Conservation (phyloP, 2,329 filamentous ascomycete genomes). For the Elsinoe australis region DNA sequence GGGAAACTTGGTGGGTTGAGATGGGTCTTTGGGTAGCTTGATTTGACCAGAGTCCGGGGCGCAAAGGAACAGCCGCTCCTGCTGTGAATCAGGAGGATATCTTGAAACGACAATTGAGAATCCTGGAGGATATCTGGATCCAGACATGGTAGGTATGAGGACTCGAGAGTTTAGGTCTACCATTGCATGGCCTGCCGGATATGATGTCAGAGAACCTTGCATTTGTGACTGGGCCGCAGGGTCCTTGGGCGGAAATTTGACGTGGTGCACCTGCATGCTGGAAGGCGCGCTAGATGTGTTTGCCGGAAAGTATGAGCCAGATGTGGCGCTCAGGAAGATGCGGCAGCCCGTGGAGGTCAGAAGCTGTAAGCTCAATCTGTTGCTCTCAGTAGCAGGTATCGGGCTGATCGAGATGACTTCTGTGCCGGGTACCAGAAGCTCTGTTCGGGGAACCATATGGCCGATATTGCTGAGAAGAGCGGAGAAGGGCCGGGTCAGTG, state of each 20-base stretch:
- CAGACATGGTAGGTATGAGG: slow-evolving; percentile 32
- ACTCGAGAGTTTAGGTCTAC: slow-evolving; percentile 31
- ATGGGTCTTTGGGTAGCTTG: slow-evolving; percentile 34
- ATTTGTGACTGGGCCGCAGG: slow-evolving; percentile 21
- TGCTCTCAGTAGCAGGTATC: slow-evolving; percentile 70
- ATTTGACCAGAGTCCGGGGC: slow-evolving; percentile 85
- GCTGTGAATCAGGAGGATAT: slow-evolving; percentile 25
- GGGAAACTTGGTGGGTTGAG: slow-evolving; percentile 49
- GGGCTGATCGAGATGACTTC: slow-evolving; percentile 77
- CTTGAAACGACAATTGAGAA: slow-evolving; percentile 82
- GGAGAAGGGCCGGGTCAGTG: slow-evolving; percentile 47
- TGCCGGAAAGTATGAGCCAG: slow-evolving; percentile 58
- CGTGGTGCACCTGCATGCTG: slow-evolving; percentile 95
- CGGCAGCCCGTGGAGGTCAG: slow-evolving; percentile 85
- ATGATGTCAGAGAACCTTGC: slow-evolving; percentile 15
- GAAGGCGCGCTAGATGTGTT: slow-evolving; percentile 56
- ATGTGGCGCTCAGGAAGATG: slow-evolving; percentile 84
- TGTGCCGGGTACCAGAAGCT: slow-evolving; percentile 60
- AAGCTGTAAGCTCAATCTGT: slow-evolving; percentile 80
- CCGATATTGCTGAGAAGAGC: slow-evolving; percentile 63
- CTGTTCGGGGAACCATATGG: slow-evolving; percentile 69
- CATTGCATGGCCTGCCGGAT: slow-evolving; percentile 21
- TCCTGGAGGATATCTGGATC: slow-evolving; percentile 65
- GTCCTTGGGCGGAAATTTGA: slow-evolving; percentile 74
- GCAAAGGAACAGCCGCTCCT: slow-evolving; percentile 69